These are phyloP conservation scores for Trametes elegans DNA, from an alignment of 768 basidiomycete genomes.

Conservation along the genomic window DNA sequence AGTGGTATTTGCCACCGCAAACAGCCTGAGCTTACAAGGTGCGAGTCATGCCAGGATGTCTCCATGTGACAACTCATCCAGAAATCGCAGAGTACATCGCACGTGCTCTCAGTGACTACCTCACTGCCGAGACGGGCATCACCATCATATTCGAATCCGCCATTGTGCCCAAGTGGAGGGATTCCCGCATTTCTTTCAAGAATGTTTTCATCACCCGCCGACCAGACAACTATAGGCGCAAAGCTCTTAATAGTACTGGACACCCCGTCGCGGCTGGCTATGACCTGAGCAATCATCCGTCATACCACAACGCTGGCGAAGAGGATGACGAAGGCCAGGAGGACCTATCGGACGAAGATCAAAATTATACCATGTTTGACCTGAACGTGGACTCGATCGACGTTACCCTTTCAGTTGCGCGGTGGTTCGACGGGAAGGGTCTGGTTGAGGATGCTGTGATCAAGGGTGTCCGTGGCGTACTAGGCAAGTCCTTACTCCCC, in stretches of 20 bases:
- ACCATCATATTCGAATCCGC: slow-evolving; percentile 97
- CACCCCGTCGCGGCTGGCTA: slow-evolving; percentile 67
- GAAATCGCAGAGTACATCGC: slow-evolving; percentile 73
- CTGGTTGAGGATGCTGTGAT: slow-evolving; percentile 88
- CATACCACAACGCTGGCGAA: slow-evolving; percentile 57
- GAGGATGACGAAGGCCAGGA: slow-evolving; percentile 47
- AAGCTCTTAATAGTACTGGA: slow-evolving; percentile 26
- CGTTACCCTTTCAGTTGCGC: slow-evolving; percentile 84
- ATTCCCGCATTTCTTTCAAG: slow-evolving; percentile 93
- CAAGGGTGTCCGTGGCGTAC: slow-evolving; percentile 89
- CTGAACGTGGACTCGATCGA: slow-evolving; percentile 93
- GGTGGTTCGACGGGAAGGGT: slow-evolving; percentile 96
- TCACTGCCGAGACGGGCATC: slow-evolving; percentile 91
- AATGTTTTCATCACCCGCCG: slow-evolving; percentile 93
- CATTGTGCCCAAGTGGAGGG: slow-evolving; percentile 97
- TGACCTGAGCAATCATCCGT: slow-evolving; percentile 75
- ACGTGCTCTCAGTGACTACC: slow-evolving; percentile 83
- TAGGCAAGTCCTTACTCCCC: slow-evolving; percentile 49
- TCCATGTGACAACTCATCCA: background rate
- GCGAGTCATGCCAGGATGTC: slow-evolving; percentile 17
- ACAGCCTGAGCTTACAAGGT: slow-evolving; percentile 87
- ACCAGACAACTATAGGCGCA: slow-evolving; percentile 35
- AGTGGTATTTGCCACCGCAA: slow-evolving; percentile 83
- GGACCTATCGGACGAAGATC: slow-evolving; percentile 47
- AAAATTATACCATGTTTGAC: slow-evolving; percentile 89